Percentiles rank a stretch among this genome's conserved stretches.
These are phyloP conservation scores for Chaetomium sp. DNA, from an alignment of 2,329 filamentous ascomycete species.

Conservation along the genomic window DNA sequence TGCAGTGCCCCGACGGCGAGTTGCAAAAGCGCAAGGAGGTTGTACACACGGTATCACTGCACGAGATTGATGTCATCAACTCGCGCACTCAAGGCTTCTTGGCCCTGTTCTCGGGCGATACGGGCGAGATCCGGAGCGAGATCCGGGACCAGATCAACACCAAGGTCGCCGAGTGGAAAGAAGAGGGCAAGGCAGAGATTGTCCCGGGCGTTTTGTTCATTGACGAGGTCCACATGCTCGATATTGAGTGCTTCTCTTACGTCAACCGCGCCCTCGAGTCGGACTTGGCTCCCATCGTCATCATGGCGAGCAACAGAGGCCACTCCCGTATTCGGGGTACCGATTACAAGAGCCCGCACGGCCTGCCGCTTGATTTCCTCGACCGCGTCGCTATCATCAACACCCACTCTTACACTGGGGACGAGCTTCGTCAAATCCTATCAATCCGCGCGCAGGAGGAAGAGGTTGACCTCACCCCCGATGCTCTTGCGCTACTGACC, in stretches of 20 bases:
- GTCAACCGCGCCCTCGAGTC: slow-evolving; percentile 96
- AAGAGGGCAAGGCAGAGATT: slow-evolving; percentile 98
- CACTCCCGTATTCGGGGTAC: slow-evolving; percentile 91
- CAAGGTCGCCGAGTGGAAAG: slow-evolving; percentile 98
- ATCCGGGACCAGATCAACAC: slow-evolving; percentile 99
- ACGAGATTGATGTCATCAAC: slow-evolving; percentile 99
- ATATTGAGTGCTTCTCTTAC: slow-evolving; percentile 98
- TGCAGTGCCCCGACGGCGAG: slow-evolving; percentile 96
- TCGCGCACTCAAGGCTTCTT: slow-evolving; percentile 97
- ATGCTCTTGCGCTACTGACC: slow-evolving; percentile 88
- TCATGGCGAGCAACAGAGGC: slow-evolving; percentile 98
- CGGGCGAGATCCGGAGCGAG: slow-evolving; percentile 95
- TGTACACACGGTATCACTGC: slow-evolving; percentile 92
- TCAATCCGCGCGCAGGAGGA: slow-evolving; percentile 93
- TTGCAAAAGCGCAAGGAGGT: slow-evolving; percentile 96
- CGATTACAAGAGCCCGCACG: slow-evolving; percentile 89
- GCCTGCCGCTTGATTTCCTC: slow-evolving; percentile 91
- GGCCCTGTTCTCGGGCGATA: slow-evolving; percentile 95
- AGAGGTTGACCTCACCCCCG: slow-evolving; percentile 86
- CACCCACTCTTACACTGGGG: slow-evolving; percentile 78
- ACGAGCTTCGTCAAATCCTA: slow-evolving; percentile 91
- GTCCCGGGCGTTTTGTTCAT: slow-evolving; percentile 97
- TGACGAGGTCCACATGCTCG: slow-evolving; percentile 99
- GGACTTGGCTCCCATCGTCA: slow-evolving; percentile 93
- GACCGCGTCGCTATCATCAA: slow-evolving; percentile 96